Conservation (phyloP, 805 yeast genomes). For the Hanseniaspora pseudoguilliermondii region DNA sequence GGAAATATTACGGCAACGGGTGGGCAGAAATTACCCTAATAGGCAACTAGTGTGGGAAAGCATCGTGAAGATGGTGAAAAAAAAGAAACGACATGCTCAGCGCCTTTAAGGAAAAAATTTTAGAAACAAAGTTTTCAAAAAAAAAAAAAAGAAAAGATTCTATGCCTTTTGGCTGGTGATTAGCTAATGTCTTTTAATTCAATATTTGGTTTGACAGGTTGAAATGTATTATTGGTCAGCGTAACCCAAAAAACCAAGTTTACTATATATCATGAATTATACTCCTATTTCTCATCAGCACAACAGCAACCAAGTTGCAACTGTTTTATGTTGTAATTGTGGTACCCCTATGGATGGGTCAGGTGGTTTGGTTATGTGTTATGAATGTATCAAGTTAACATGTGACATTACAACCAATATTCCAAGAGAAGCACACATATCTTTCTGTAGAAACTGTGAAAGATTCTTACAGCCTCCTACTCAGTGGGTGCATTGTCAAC, state of each 20-base stretch:
- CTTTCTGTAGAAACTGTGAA: slow-evolving; percentile 95
- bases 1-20: no score
- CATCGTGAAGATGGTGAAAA: no score
- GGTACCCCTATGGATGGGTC: slow-evolving; percentile 98
- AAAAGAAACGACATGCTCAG: no score
- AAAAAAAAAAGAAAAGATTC: not conserved
- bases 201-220: no score
- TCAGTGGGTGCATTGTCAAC: slow-evolving; percentile 82
- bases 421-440: slow-evolving; percentile 85
- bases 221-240: no score
- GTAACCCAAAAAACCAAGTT: no score
- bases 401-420: slow-evolving; percentile 89
- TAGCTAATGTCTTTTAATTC: not conserved
- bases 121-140: not conserved
- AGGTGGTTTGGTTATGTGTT: slow-evolving; percentile 83
- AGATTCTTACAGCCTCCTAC: slow-evolving; percentile 87
- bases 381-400: slow-evolving; percentile 88
- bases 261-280: slow-evolving; percentile 24
- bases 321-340: slow-evolving; percentile 95
- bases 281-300: slow-evolving; percentile 29
- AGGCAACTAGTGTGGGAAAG: no score
- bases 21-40: no score
- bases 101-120: not conserved
- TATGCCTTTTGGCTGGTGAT: not conserved
- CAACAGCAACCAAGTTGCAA: slow-evolving; percentile 40